A percentile compares a stretch with the other conserved stretches of the same genome.
Conservation (phyloP, 257 asterid genomes). For the Prunella vulgaris region DNA sequence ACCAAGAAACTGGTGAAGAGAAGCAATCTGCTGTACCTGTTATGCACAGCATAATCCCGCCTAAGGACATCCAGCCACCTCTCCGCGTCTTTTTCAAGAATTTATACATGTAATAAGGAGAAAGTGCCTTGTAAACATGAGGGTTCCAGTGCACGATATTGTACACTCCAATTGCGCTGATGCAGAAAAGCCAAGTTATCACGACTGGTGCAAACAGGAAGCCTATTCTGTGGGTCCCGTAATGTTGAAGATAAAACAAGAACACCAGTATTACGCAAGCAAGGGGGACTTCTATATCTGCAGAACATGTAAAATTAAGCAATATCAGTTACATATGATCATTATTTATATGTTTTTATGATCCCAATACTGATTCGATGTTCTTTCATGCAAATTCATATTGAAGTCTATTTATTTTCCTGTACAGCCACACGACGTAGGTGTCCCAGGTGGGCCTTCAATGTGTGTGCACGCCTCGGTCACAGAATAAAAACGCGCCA, state of each 20-base stretch:
- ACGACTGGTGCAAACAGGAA: constrained; percentile 86
- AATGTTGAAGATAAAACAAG: constrained; percentile 79
- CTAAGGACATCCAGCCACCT: constrained; percentile 96
- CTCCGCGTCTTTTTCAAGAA: constrained; percentile 81
- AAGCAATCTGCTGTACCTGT: constrained; percentile 45
- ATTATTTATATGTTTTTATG: no score
- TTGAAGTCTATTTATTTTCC: no score
- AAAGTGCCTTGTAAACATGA: constrained; percentile 76
- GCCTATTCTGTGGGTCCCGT: constrained; percentile 91
- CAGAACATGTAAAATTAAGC: constrained; percentile 13
- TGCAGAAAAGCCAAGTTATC: constrained; percentile 91
- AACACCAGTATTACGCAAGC: constrained; percentile 79
- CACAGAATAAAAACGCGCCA: neutral
- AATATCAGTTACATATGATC: neutral
- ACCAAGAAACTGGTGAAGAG: neutral
- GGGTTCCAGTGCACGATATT: constrained; percentile 86
- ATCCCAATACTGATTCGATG: neutral
- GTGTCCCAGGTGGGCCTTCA: no score
- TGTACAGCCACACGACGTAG: no score
- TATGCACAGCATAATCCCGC: constrained; percentile 86
- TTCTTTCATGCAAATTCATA: neutral
- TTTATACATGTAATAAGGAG: constrained; percentile 95
- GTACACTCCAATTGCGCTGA: constrained; percentile 86
- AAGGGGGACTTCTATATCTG: constrained; percentile 90
- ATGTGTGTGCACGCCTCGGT: neutral